Base-by-base conservation (phyloP, 2,329 filamentous ascomycete genomes). In the Pseudogymnoascus sp. region DNA sequence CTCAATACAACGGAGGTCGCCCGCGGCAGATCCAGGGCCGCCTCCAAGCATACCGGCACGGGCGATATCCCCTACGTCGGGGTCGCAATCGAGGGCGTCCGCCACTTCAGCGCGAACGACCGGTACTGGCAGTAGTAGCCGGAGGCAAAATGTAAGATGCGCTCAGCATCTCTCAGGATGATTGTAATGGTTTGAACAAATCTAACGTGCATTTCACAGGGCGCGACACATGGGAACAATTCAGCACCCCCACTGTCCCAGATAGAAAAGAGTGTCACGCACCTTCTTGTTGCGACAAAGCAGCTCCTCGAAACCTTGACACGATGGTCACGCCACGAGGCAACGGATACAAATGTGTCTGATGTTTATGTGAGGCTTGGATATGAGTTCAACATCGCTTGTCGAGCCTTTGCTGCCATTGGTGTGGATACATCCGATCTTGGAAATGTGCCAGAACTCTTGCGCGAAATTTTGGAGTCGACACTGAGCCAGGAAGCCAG, bases 371-470 rank as follows among this genome's bases (percentile, higher is more conserved):
- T 99, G 65, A 89, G 94, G 65, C 80, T 99, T 65, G 94, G 94
- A 55, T 99, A 99, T 77, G 94, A 99, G 76, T 99, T 99, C 82
- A 99, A 99, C 77, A 94, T 99, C 79, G 94, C 94, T 29, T 97
- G 93, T 75, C 89, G 94, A 62, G 93, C 94, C 65, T 99, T 99
- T 76, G 91, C 91, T 70, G 91, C 92, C 63, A 99, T 99, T 71
- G 94, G 95, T 65, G 94, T 99, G 66, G 94, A 99, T 71, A 97
- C 92, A 1, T 85, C 86, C 26, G 94, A 99, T 74, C 81, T 99
- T 11, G 94, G 94, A 63, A 96, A 96, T 69, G 94, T 99, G 2
- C 94, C 94, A 5, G 94, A 99, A 74, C 80, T 92, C 64, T 78
- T 99, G 66, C 87, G 94, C 69, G 87, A 87, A 64, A 97, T 99